A percentile compares a stretch with the other conserved stretches of the same genome.
Conservation (phyloP, 2,329 filamentous ascomycete species). For the Pyrenochaeta sp. region DNA sequence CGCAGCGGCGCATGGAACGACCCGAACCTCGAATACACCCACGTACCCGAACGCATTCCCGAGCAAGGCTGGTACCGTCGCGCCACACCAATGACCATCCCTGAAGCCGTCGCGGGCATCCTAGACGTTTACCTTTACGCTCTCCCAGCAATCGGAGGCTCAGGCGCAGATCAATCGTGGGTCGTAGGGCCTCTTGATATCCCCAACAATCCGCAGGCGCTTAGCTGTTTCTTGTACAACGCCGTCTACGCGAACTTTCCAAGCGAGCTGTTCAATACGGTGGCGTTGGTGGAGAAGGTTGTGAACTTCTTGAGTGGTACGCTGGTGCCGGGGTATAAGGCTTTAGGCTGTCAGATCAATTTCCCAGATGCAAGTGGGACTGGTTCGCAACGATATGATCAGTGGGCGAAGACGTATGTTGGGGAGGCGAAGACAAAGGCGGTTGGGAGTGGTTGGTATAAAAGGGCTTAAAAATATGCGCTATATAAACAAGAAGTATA, state of each 20-base stretch:
- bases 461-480: slow-evolving; percentile 3
- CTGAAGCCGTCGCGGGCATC: slow-evolving; percentile 26
- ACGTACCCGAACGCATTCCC: slow-evolving; percentile 32
- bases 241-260: slow-evolving; percentile 29
- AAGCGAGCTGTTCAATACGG: slow-evolving; percentile 22
- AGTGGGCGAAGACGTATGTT: slow-evolving; percentile 17
- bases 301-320: slow-evolving; percentile 18
- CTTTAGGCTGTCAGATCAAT: slow-evolving; percentile 19
- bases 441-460: slow-evolving; percentile 26
- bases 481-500: no score
- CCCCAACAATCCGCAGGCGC: slow-evolving; percentile 21
- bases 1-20: slow-evolving; percentile 16
- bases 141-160: slow-evolving; percentile 21
- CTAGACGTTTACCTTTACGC: slow-evolving; percentile 28
- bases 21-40: slow-evolving; percentile 21
- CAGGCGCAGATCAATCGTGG: slow-evolving; percentile 23
- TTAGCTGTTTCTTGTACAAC: slow-evolving; percentile 29
- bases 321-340: slow-evolving; percentile 23
- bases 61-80: slow-evolving; percentile 32
- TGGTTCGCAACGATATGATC: slow-evolving; percentile 4
- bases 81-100: slow-evolving; percentile 25
- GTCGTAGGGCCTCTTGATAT: slow-evolving; percentile 21
- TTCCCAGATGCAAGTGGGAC: slow-evolving; percentile 21
- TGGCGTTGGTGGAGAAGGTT: slow-evolving; percentile 9
- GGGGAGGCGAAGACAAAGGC: slow-evolving; percentile 24